phyloP scores from a whole-genome alignment of 2,329 filamentous ascomycete genomes.

The Apiospora phragmitis region DNA sequence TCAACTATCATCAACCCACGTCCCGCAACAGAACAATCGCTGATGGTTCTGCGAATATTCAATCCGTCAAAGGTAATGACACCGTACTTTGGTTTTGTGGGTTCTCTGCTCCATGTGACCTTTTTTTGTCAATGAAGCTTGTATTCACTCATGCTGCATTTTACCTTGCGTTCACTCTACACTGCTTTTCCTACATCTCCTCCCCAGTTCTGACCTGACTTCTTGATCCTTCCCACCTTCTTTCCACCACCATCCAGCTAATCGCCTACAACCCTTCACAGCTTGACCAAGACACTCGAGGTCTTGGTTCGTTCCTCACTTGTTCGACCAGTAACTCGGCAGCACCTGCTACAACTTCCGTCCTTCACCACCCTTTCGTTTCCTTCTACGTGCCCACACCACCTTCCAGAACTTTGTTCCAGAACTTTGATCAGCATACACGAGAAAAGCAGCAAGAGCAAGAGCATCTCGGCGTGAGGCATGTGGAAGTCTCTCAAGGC shows the following conservation, averaged over 20 bases:
- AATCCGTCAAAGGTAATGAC: background rate
- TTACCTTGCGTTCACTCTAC: background rate
- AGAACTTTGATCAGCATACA: too few species aligned
- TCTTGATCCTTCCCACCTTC: background rate
- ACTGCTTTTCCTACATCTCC: background rate
- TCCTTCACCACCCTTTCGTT: background rate
- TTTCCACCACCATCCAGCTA: background rate
- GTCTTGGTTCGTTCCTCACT: background rate
- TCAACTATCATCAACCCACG: background rate
- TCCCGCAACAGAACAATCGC: background rate
- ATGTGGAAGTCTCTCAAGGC: constrained; percentile 14
- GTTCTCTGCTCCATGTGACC: background rate
- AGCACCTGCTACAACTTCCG: background rate
- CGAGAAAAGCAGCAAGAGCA: background rate
- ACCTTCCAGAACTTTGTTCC: background rate
- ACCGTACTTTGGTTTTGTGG: background rate
- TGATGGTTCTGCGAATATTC: background rate
- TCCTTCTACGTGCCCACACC: background rate
- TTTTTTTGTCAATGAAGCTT: background rate
- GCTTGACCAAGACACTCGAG: background rate
- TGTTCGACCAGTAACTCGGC: background rate
- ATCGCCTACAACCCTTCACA: background rate
- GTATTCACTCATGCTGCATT: background rate
- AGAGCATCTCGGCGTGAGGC: background rate
- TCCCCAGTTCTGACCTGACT: background rate